These are phyloP conservation scores for Chytriomyces hyalinus DNA, from an alignment of 192 early-diverging fungal genomes.

Conservation along the genomic window DNA sequence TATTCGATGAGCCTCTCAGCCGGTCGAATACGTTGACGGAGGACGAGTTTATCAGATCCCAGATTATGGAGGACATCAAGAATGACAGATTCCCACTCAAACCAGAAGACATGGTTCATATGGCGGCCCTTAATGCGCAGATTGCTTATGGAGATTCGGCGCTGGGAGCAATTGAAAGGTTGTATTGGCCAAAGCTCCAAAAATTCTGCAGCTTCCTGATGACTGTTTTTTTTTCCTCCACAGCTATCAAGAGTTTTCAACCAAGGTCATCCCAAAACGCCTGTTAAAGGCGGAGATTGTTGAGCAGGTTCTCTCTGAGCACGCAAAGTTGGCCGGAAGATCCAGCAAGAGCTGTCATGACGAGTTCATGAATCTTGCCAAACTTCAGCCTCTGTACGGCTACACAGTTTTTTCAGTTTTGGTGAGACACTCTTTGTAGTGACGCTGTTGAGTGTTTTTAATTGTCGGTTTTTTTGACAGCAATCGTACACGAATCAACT, in stretches of 20 bases:
- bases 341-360: constrained; percentile 17
- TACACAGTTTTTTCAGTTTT: constrained; percentile 50
- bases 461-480: constrained; percentile 26
- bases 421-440: constrained; percentile 29
- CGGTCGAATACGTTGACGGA: constrained; percentile 23
- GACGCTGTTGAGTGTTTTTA: not conserved
- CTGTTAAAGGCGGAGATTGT: constrained; percentile 14
- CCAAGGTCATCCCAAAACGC: constrained; percentile 35
- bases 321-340: constrained; percentile 29
- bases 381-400: constrained; percentile 49
- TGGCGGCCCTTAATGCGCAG: constrained; percentile 43
- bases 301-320: constrained; percentile 12
- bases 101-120: constrained; percentile 38
- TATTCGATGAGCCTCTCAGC: constrained; percentile 44
- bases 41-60: constrained; percentile 45
- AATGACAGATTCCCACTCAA: constrained; percentile 41
- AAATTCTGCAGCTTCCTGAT: not conserved
- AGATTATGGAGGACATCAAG: constrained; percentile 47
- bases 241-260: constrained; percentile 38
- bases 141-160: constrained; percentile 44
- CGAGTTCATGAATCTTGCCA: constrained; percentile 39
- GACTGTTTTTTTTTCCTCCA: not conserved
- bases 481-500: constrained; percentile 56
- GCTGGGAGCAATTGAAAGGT: constrained; percentile 30
- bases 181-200: constrained; percentile 14